Evolutionary conservation across 1,139 yeast genomes (phyloP), one percentile per base, ranked within the genome.

Genomic region (Debaryomyces coudertii): DNA sequence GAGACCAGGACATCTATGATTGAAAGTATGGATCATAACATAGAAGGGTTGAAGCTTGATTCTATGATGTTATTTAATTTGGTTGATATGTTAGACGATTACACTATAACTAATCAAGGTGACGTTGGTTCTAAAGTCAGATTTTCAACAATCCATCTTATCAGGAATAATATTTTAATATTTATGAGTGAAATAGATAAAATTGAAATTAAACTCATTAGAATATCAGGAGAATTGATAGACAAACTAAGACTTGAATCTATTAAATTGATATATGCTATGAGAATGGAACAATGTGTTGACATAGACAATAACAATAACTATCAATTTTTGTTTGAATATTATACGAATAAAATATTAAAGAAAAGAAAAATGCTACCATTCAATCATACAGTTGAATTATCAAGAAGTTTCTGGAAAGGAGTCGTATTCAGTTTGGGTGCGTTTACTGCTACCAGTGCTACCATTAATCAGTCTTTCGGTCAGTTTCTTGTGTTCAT

Each of bases 121-220:
- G 93, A 86, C 62, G 88, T 85, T 11, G 97, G 97, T 2, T 80
- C 90, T 31, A 78, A 83, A 60, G 78, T 90, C 1, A 71, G 97
- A 43, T 55, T 61, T 2, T 76, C 83, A 0, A 69, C 83, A 1
- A 62, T 85, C 5, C 50, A 59, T 7, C 58, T 80, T 4, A 58
- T 85, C 7, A 47, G 52, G 0, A 42, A 54, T 2, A 72, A 76
- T 53, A 37, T 56, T 4, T 47, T 46, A 0, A 12, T 31, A 15
- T 63, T 67, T 23, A 48, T 43, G 6, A 39, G 37, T 7, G 45
- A 47, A 30, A 29, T 29, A 7, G 41, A 41, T 5, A 16, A 8
- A 36, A 47, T 68, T 6, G 62, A 64, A 29, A 45, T 56, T 5
- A 72, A 69, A 40, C 59, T 87, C n/a, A 53, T 84, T 29, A 64